Base-by-base conservation (phyloP, 331 rosid species). In the Erythrophleum ivorense region DNA sequence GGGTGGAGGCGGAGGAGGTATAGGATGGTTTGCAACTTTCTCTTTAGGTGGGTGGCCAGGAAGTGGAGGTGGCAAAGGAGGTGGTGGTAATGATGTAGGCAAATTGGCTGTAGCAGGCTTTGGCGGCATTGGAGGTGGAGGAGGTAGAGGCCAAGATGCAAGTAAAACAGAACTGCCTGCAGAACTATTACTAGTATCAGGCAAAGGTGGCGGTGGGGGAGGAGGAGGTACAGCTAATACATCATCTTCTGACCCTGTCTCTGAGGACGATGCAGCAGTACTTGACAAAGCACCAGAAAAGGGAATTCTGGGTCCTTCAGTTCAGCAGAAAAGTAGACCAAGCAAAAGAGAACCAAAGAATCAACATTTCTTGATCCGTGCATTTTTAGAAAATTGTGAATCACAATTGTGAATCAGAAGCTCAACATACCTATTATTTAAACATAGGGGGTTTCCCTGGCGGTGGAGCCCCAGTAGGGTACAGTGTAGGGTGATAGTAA, bases 391-490 rank as follows among this genome's bases (percentile, higher is more conserved):
- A n/a, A n/a, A n/a, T n/a, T n/a, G n/a, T n/a, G n/a, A n/a, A n/a
- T n/a, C n/a, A 60, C 62, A 76, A 70, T 34, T 71, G 12, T n/a
- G 45, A 80, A 71, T 24, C 29, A 78, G 71, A 73, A 84, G 77
- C 38, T 74, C 57, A 60, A 78, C 88, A 59, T 15, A 91, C 99
- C 99, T 76, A 96, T 88, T 15, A 96, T 81, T 91, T 91, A 87
- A 85, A 96, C 98, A 96, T 94, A 45, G 98, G 99, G 72, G 99
- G 97, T 87, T 96, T 96, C 83, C 99, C 99, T 34, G 99, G 99
- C 18, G 99, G 99, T 38, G 99, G 99, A 81, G 99, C 99, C 46
- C 99, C 99, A 16, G 98, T 94, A 71, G 99, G 99, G 78, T 96
- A 94, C 83, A 96, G 81, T 14, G 95, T 90, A 68, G 99, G 97